Evolutionary conservation across 202 grass and related monocot genomes (phyloP).

Genomic region (Digitaria exilis): DNA sequence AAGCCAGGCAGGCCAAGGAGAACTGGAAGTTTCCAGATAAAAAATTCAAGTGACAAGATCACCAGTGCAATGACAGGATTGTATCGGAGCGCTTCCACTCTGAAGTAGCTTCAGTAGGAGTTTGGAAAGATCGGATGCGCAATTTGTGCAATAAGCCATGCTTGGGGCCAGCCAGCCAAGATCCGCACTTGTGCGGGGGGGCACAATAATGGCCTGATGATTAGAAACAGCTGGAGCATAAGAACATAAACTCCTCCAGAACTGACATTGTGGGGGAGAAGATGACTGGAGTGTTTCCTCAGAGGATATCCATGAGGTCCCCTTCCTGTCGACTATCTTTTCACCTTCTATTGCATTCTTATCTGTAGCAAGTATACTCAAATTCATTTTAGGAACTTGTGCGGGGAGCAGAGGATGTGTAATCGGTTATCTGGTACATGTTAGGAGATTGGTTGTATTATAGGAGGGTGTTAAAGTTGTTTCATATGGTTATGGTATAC

Average conservation of each 20-base stretch:
- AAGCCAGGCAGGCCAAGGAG: constrained; percentile 60
- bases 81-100: constrained; percentile 73
- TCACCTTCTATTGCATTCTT: constrained; percentile 36
- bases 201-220: constrained; percentile 38
- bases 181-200: not conserved
- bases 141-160: constrained; percentile 40
- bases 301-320: not conserved
- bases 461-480: constrained; percentile 37
- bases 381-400: constrained; percentile 49
- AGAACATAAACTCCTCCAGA: constrained; percentile 43
- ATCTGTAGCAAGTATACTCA: constrained; percentile 42
- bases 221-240: constrained; percentile 38
- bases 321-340: constrained; percentile 23
- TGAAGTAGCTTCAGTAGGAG: constrained; percentile 46
- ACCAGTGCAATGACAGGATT: constrained; percentile 57
- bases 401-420: constrained; percentile 40
- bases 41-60: constrained; percentile 70
- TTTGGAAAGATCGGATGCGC: constrained; percentile 3
- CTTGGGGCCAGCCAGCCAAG: constrained; percentile 18
- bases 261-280: constrained; percentile 48
- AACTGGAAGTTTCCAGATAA: constrained; percentile 66
- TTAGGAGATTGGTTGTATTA: constrained; percentile 55
- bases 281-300: constrained; percentile 36
- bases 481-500: constrained; percentile 39
- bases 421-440: constrained; percentile 51